phyloP scores from a whole-genome alignment of 148 eudicot genomes.

The Euryodendron excelsum region DNA sequence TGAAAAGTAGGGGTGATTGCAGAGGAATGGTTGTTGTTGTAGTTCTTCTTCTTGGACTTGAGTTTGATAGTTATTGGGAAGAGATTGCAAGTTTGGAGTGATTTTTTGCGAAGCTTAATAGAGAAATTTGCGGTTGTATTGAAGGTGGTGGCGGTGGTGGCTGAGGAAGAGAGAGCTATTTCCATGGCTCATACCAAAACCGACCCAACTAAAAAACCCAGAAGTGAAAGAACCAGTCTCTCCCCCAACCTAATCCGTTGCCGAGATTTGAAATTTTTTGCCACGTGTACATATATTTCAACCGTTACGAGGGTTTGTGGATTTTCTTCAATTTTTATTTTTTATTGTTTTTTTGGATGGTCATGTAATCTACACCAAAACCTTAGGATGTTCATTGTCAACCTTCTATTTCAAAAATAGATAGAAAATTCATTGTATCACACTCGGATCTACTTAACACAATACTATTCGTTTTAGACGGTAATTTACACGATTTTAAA shows the following conservation, averaged over 20 bases:
- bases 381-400: no score
- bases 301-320: no score
- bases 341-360: no score
- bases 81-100: not conserved
- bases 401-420: no score
- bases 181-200: conserved; percentile 13
- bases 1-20: not conserved
- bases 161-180: not conserved
- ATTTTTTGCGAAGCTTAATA: conserved; percentile 11
- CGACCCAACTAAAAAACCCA: not conserved
- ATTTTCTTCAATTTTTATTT: no score
- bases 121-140: conserved; percentile 8
- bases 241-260: not conserved
- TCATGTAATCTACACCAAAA: no score
- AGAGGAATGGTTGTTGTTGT: not conserved
- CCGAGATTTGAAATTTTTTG: not conserved
- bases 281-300: no score
- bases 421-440: no score
- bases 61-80: conserved; percentile 10
- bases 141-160: not conserved
- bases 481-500: no score
- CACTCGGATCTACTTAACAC: no score
- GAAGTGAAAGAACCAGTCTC: not conserved
- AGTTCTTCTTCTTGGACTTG: conserved; percentile 1
- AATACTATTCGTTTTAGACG: no score